phyloP scores from a whole-genome alignment of 2,329 filamentous ascomycete species.

The Metarhizium brunneum region DNA sequence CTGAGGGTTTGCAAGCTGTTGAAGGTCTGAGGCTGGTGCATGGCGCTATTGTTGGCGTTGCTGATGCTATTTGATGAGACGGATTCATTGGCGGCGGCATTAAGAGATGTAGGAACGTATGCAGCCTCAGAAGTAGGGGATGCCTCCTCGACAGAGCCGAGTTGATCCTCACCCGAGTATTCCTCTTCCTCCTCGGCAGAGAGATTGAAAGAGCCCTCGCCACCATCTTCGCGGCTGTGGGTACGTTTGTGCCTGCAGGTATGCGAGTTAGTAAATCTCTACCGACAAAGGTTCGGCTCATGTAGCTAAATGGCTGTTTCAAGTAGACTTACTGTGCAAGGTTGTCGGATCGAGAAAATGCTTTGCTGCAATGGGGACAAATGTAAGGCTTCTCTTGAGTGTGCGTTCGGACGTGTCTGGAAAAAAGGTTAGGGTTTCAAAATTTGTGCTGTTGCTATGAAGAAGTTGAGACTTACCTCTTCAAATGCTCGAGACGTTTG shows the following conservation, averaged over 20 bases:
- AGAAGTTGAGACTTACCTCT: conserved; percentile 64
- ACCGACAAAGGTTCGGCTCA: background rate
- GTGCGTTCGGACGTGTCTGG: conserved; percentile 96
- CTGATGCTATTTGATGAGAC: conserved; percentile 9
- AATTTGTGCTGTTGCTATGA: background rate
- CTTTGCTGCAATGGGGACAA: conserved; percentile 96
- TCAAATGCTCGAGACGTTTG: conserved; percentile 98
- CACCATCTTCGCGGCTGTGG: conserved; percentile 55
- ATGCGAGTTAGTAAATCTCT: conserved; percentile 7
- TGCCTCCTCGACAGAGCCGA: conserved; percentile 70
- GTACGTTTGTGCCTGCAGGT: conserved; percentile 70
- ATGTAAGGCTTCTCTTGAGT: conserved; percentile 98
- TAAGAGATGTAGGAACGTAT: conserved; percentile 47
- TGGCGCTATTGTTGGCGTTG: conserved; percentile 7
- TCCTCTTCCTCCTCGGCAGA: conserved; percentile 84
- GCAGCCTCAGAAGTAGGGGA: conserved; percentile 63
- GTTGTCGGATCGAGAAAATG: conserved; percentile 97
- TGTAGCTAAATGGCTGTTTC: background rate
- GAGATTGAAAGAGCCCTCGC: conserved; percentile 48
- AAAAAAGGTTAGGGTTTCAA: background rate
- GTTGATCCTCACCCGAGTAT: conserved; percentile 71
- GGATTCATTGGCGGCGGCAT: conserved; percentile 28
- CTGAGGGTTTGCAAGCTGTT: conserved; percentile 53
- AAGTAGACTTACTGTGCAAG: conserved; percentile 75
- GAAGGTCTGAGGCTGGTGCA: conserved; percentile 27